These are phyloP conservation scores for Tulasnella sp. DNA, from an alignment of 768 basidiomycete species.

Conservation along the genomic window DNA sequence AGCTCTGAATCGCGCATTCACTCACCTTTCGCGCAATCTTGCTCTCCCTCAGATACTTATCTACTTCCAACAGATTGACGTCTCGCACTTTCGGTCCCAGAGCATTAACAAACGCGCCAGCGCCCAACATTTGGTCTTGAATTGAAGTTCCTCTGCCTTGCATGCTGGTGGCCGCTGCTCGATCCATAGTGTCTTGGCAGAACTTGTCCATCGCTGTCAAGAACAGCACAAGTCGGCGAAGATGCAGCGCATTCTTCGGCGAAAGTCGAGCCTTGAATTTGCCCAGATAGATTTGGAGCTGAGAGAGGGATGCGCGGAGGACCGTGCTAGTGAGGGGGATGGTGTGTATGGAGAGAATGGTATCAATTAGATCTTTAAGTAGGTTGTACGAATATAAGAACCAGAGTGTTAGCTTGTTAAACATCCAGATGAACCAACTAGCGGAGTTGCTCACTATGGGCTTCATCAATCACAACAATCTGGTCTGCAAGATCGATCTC, in stretches of 20 bases:
- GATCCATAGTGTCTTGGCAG: conserved; percentile 22
- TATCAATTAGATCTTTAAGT: conserved; percentile 71
- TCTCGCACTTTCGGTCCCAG: conserved; percentile 59
- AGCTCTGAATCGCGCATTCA: not conserved
- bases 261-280: conserved; percentile 40
- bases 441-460: conserved; percentile 66
- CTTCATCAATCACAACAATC: conserved; percentile 88
- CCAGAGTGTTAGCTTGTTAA: not conserved
- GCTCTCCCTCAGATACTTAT: conserved; percentile 66
- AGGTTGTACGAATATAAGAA: no score
- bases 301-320: conserved; percentile 50
- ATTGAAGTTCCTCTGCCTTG: conserved; percentile 24
- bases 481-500: conserved; percentile 78
- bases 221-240: conserved; percentile 67
- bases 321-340: conserved; percentile 45
- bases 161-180: not conserved
- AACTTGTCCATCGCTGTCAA: conserved; percentile 57
- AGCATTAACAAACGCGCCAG: conserved; percentile 48
- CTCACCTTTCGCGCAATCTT: conserved; percentile 49
- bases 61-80: conserved; percentile 76
- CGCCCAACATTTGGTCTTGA: conserved; percentile 50
- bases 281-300: conserved; percentile 26
- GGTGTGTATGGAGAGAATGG: conserved; percentile 77
- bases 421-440: no score
- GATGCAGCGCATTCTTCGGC: conserved; percentile 57